These are phyloP conservation scores for Phialophora chinensis DNA, from an alignment of 2,329 filamentous ascomycete genomes.

Conservation along the genomic window DNA sequence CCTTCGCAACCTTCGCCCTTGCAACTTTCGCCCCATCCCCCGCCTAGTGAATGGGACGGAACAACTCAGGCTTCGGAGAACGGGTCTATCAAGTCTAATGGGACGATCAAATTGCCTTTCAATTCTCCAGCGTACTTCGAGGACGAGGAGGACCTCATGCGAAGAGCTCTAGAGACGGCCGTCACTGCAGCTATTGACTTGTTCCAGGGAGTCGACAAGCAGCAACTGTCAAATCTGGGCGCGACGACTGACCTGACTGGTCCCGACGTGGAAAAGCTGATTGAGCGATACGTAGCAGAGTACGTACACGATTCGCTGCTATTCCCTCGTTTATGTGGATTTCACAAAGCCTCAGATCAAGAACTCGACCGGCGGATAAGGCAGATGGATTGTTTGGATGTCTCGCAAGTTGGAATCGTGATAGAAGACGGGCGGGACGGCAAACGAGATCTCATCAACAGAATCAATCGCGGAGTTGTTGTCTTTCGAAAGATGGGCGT, in stretches of 20 bases:
- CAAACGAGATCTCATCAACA: constrained; percentile 79
- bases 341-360: constrained; percentile 80
- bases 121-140: constrained; percentile 75
- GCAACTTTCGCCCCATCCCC: constrained; percentile 40
- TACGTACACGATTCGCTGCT: constrained; percentile 85
- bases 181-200: constrained; percentile 93
- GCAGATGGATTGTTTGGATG: constrained; percentile 91
- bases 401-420: constrained; percentile 88
- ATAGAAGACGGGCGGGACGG: constrained; percentile 78
- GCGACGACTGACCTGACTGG: constrained; percentile 94
- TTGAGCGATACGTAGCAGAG: constrained; percentile 92
- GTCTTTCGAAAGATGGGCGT: constrained; percentile 85
- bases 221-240: constrained; percentile 87
- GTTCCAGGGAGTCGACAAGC: constrained; percentile 94
- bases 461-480: constrained; percentile 79
- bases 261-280: constrained; percentile 86
- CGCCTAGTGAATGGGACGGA: constrained; percentile 31
- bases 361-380: constrained; percentile 88
- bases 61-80: constrained; percentile 40
- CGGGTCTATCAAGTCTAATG: constrained; percentile 45
- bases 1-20: constrained; percentile 50
- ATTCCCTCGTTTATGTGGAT: constrained; percentile 79
- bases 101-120: constrained; percentile 53
- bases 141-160: constrained; percentile 90
- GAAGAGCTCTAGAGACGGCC: constrained; percentile 85